A percentile compares a stretch with the other conserved stretches of the same genome.
Evolutionary conservation across 2,329 filamentous ascomycete species (phyloP).

Genomic region (Penicillium sp.): DNA sequence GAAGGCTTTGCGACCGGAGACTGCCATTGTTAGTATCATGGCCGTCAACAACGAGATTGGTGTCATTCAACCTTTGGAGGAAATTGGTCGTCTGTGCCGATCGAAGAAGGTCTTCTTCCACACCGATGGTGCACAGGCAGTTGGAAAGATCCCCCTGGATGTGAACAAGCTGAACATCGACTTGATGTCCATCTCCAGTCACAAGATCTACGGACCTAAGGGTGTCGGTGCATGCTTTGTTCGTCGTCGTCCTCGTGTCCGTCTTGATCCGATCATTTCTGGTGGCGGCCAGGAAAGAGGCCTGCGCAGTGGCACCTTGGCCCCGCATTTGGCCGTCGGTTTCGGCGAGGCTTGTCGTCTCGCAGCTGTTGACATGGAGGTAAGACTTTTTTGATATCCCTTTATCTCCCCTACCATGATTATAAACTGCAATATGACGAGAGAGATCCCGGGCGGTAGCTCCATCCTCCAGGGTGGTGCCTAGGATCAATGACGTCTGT

Average conservation of each 20-base stretch:
- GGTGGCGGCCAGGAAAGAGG: constrained; percentile 96
- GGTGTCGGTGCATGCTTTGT: constrained; percentile 96
- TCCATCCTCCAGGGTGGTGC: constrained; percentile 31
- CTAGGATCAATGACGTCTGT: constrained; percentile 52
- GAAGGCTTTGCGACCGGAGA: constrained; percentile 84
- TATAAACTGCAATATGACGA: constrained; percentile 66
- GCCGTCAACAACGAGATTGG: constrained; percentile 99
- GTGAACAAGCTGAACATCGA: constrained; percentile 98
- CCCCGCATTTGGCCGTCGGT: constrained; percentile 80
- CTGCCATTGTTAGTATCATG: constrained; percentile 92
- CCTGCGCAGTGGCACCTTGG: constrained; percentile 85
- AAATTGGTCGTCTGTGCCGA: constrained; percentile 89
- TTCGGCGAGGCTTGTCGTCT: constrained; percentile 95
- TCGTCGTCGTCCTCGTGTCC: constrained; percentile 82
- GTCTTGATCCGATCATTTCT: constrained; percentile 90
- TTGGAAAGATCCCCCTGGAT: constrained; percentile 95
- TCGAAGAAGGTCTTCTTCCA: constrained; percentile 96
- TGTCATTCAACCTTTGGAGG: constrained; percentile 90
- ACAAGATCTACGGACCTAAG: constrained; percentile 98
- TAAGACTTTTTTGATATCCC: constrained; percentile 48
- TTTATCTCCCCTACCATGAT: constrained; percentile 52
- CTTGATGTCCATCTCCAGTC: constrained; percentile 95
- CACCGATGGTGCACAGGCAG: constrained; percentile 90
- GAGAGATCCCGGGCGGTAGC: constrained; percentile 52
- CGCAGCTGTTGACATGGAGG: constrained; percentile 80